Base-by-base conservation (phyloP, 2,329 filamentous ascomycete genomes). In the Epichloe uncinata region DNA sequence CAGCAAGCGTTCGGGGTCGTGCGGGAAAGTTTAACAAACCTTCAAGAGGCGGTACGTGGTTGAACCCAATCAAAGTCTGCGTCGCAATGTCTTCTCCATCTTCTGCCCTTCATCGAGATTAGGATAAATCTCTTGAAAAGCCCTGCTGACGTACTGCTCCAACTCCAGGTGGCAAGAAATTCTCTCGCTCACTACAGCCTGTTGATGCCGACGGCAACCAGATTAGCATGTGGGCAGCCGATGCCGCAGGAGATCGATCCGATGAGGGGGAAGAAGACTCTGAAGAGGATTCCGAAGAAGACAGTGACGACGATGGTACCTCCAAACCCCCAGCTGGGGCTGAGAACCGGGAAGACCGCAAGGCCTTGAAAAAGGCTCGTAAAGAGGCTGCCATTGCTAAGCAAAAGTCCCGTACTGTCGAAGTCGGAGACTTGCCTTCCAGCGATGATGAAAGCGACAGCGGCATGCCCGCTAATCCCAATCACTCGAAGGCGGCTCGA, bases 11-110 rank as follows among this genome's bases (percentile, higher is more conserved):
- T 56, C 78, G 88, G 65, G 89, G 87, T 59, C 85, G 90, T 64
- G 89, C 85, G 61, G 88, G 90, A 69, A 97, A 97, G 72, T 95
- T 91, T 69, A 86, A 82, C 73, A 97, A 96, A 74, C 88, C 85
- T 58, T 89, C 87, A 59, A 79, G 91, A 70, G 91, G 91, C 77
- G 90, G 91, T 91, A 71, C 59, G 77, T 42, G n/a, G 6, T 16
- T 20, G 18, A 30, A 16, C 30, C 20, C 12, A 22, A 9, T 38
- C 30, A 16, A 33, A 13, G 30, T 30, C 5, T 11, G 18, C 33
- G 11, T 42, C 8, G 26, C 6, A 15, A 20, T 5, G 5, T 20
- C 38, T 9, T 30, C 26, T 13, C n/a, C 30, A 6, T 8, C 30
- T 16, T 43, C 26, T 12, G 6, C 15, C n/a, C n/a, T 12, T 12